Base-by-base conservation (phyloP, 164 flowering plant genomes). In the Piper betle region DNA sequence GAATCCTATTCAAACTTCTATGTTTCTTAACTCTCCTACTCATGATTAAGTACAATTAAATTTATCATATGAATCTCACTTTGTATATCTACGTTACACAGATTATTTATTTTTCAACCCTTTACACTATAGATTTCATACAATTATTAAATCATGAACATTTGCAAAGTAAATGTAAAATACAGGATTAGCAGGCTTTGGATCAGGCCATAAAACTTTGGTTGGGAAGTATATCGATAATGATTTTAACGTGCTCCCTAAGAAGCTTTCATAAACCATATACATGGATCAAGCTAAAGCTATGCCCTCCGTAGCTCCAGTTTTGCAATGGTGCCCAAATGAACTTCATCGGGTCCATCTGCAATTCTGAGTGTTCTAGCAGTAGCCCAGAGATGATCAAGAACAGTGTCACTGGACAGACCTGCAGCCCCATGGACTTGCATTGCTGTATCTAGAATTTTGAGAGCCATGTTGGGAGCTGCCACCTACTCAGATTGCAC, bases 291-390 rank as follows among this genome's bases (percentile, higher is more conserved):
- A 18, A 54, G 39, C 55, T 72, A 93, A 18, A 90, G 85, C 80
- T 82, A 87, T 37, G 99, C 92, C 70, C 81, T 81, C 71, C 55
- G 84, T 55, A 90, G 70, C 67, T 93, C 99, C 52, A 86, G 46
- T 79, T 86, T 90, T 53, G 88, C 99, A 55, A 93, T 93, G 53
- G 99, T 86, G 0, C 89, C 96, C 70, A 91, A 68, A 66, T 93
- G 99, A 37, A 93, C 97, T 73, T 93, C 97, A 69, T 93, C 99
- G 2, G 99, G 99, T 43, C 96, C 97, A 72, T 93, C 99, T n/a
- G 97, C 99, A 38, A 93, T 91, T 75, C 97, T 80, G 62, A 91
- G 71, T 4, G 99, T 88, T 64, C 97, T 80, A 19, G 99, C 80
- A 0, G 84, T 69, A 11, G 96, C 93, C 95, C 96, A 91, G 7